phyloP scores from a whole-genome alignment of 2,329 filamentous ascomycete genomes.

The Colletotrichum noveboracense region DNA sequence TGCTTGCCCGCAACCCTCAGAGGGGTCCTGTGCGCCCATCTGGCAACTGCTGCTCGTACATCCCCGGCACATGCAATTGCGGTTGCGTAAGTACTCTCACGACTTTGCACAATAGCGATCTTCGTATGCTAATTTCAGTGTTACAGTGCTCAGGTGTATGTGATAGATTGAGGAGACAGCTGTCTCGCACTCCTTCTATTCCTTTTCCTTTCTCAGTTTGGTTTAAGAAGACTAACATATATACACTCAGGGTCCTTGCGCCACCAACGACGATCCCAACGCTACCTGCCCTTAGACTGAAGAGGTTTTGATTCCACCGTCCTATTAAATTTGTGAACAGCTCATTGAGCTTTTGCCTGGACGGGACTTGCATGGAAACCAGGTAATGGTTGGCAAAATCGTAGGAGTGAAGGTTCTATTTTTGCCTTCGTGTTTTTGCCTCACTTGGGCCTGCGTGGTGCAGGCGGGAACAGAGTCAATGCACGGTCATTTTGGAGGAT shows the following conservation, averaged over 20 bases:
- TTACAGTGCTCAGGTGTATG: neutral
- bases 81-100: neutral
- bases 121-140: neutral
- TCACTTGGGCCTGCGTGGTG: neutral
- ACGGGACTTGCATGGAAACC: neutral
- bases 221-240: neutral
- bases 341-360: neutral
- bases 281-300: neutral
- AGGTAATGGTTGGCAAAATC: neutral
- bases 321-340: neutral
- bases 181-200: neutral
- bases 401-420: neutral
- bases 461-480: neutral
- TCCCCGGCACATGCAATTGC: neutral
- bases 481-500: neutral
- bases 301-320: neutral
- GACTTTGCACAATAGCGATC: neutral
- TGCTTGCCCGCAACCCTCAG: neutral
- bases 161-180: neutral
- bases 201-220: neutral
- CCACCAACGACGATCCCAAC: neutral
- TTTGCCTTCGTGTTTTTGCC: neutral
- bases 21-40: neutral
- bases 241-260: neutral
- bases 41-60: neutral